Evolutionary conservation across 2,329 filamentous ascomycete species (phyloP).

Genomic region (Periconia digitata): DNA sequence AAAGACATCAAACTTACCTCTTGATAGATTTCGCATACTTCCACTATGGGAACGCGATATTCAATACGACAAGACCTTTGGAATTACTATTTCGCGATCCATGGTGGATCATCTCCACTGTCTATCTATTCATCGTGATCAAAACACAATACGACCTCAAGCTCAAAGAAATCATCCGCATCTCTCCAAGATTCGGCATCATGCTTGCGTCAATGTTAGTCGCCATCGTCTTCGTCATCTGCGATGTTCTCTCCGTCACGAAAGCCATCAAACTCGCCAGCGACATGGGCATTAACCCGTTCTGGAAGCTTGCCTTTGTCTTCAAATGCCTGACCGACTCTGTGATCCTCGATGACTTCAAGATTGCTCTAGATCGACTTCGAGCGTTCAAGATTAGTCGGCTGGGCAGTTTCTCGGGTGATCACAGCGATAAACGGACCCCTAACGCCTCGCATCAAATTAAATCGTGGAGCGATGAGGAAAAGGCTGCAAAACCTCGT

Average conservation of each 20-base stretch:
- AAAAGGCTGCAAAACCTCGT: conserved; percentile 24
- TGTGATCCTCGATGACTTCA: conserved; percentile 69
- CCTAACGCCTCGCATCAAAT: conserved; percentile 33
- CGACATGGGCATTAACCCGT: conserved; percentile 63
- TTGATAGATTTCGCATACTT: conserved; percentile 61
- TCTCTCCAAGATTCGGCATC: conserved; percentile 66
- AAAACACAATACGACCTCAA: conserved; percentile 63
- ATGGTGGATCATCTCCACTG: conserved; percentile 67
- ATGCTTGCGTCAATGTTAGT: conserved; percentile 63
- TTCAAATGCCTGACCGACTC: conserved; percentile 70
- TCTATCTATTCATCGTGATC: conserved; percentile 64
- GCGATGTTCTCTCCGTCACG: conserved; percentile 64
- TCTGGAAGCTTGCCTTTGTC: conserved; percentile 65
- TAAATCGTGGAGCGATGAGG: conserved; percentile 38
- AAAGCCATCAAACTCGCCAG: conserved; percentile 44
- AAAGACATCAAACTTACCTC: neutral
- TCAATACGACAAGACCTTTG: conserved; percentile 58
- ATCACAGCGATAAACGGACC: conserved; percentile 36
- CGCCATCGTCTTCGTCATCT: conserved; percentile 61
- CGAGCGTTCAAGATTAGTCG: conserved; percentile 48
- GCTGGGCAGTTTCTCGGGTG: conserved; percentile 39
- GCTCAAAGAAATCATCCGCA: conserved; percentile 58
- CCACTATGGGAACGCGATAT: conserved; percentile 57
- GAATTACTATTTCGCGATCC: conserved; percentile 66
- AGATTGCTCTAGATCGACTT: conserved; percentile 56